Percentiles rank a stretch among this genome's conserved stretches.
phyloP scores from a whole-genome alignment of 768 basidiomycete genomes.

The Phaeolepiota aurea region DNA sequence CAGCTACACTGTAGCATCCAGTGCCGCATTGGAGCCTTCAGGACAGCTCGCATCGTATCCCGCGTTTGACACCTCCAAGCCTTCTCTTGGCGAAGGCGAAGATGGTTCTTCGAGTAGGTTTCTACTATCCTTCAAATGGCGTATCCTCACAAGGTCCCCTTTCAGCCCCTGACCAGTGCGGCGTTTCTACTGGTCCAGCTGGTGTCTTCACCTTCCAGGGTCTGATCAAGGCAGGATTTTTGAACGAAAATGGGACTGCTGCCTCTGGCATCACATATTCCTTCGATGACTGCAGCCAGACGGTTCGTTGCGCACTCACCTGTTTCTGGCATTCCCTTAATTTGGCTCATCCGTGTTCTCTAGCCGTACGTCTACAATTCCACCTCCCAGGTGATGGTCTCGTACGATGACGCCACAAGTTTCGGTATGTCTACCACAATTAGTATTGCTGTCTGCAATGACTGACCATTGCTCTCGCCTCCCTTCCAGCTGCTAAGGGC shows the following conservation, averaged over 20 bases:
- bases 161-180: slow-evolving; percentile 34
- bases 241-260: slow-evolving; percentile 31
- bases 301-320: slow-evolving; percentile 27
- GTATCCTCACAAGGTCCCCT: slow-evolving; percentile 1
- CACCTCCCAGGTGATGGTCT: slow-evolving; percentile 42
- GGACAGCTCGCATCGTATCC: slow-evolving; percentile 32
- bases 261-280: slow-evolving; percentile 35
- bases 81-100: slow-evolving; percentile 38
- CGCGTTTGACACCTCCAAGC: slow-evolving; percentile 29
- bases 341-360: neutral
- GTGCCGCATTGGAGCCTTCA: slow-evolving; percentile 23
- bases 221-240: slow-evolving; percentile 40
- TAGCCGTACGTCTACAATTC: slow-evolving; percentile 60
- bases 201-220: slow-evolving; percentile 53
- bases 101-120: slow-evolving; percentile 19
- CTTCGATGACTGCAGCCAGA: slow-evolving; percentile 59
- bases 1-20: slow-evolving; percentile 42
- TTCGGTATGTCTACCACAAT: slow-evolving; percentile 33
- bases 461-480: too few relatives aligned
- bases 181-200: slow-evolving; percentile 14
- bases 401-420: slow-evolving; percentile 54
- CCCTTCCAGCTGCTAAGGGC: slow-evolving; percentile 36
- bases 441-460: neutral
- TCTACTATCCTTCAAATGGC: neutral
- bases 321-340: slow-evolving; percentile 1